Percentiles rank a stretch among this genome's conserved stretches.
Evolutionary conservation across 2,329 filamentous ascomycete species (phyloP).

Genomic region (Claviceps maximensis): DNA sequence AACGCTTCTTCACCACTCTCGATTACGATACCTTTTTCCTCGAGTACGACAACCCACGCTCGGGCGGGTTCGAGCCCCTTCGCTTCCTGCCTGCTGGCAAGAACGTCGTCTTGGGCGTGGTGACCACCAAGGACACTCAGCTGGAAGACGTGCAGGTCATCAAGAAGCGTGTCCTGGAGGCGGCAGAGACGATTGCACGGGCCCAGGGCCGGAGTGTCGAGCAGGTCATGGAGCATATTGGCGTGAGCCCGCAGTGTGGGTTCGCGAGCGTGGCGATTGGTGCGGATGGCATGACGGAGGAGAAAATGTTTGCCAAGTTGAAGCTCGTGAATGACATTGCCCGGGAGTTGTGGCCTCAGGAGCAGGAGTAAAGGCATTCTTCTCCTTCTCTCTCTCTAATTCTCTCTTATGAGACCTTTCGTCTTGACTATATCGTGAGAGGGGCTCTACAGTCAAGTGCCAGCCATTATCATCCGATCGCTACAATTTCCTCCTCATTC

Average conservation of each 20-base stretch:
- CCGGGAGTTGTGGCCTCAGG: constrained; percentile 47
- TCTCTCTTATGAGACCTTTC: too few relatives aligned
- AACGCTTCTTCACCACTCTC: constrained; percentile 45
- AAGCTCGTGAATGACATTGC: constrained; percentile 54
- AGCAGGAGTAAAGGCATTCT: too few relatives aligned
- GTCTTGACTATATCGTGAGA: too few relatives aligned
- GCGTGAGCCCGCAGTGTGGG: constrained; percentile 57
- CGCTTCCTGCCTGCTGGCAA: constrained; percentile 44
- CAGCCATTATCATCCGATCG: too few relatives aligned
- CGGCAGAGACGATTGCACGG: constrained; percentile 52
- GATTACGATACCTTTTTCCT: constrained; percentile 50
- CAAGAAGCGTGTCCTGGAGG: constrained; percentile 39
- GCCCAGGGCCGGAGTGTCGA: constrained; percentile 48
- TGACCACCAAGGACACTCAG: constrained; percentile 46
- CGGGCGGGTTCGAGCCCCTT: constrained; percentile 49
- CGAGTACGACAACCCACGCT: constrained; percentile 44
- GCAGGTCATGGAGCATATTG: constrained; percentile 50
- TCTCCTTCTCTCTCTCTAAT: too few relatives aligned
- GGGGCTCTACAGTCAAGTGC: too few relatives aligned
- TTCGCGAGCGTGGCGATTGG: constrained; percentile 58
- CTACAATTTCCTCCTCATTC: too few relatives aligned
- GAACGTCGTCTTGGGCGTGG: constrained; percentile 47
- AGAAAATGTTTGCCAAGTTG: constrained; percentile 60
- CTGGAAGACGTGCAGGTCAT: constrained; percentile 43
- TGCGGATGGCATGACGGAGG: constrained; percentile 47